Conservation (phyloP, 495 filamentous ascomycete species). For the Cenococcum geophilum region DNA sequence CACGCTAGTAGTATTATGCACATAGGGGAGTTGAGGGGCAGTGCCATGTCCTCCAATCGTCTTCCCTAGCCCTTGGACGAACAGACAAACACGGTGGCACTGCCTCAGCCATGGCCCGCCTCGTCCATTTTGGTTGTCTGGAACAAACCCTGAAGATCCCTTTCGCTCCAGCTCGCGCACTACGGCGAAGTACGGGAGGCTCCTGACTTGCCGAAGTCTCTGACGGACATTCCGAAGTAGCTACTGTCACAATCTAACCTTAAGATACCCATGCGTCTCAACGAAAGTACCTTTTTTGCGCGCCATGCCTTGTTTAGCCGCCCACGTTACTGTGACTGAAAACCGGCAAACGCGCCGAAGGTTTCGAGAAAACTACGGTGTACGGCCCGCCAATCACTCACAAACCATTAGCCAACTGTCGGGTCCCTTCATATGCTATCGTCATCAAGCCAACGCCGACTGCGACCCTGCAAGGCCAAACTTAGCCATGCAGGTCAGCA, state of each 20-base stretch:
- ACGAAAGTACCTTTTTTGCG: not conserved
- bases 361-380: not conserved
- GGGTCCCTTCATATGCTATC: not conserved
- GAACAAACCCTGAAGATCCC: not conserved
- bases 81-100: not conserved
- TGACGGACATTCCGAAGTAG: not conserved
- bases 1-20: not conserved
- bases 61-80: not conserved
- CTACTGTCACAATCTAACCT: not conserved
- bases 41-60: not conserved
- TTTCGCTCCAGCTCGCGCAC: not conserved
- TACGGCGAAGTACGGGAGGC: not conserved
- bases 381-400: not conserved
- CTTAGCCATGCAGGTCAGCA: too few species aligned
- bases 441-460: not conserved
- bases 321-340: not conserved
- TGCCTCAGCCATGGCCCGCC: not conserved
- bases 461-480: too few species aligned
- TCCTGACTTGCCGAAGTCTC: not conserved
- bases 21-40: too few species aligned
- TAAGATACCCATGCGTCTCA: not conserved
- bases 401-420: not conserved
- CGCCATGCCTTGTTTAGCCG: not conserved
- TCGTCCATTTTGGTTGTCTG: not conserved
- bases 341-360: slow-evolving; percentile 1